A percentile compares a stretch with the other conserved stretches of the same genome.
phyloP scores from a whole-genome alignment of 768 basidiomycete species.

The Psilocybe cyanescens region DNA sequence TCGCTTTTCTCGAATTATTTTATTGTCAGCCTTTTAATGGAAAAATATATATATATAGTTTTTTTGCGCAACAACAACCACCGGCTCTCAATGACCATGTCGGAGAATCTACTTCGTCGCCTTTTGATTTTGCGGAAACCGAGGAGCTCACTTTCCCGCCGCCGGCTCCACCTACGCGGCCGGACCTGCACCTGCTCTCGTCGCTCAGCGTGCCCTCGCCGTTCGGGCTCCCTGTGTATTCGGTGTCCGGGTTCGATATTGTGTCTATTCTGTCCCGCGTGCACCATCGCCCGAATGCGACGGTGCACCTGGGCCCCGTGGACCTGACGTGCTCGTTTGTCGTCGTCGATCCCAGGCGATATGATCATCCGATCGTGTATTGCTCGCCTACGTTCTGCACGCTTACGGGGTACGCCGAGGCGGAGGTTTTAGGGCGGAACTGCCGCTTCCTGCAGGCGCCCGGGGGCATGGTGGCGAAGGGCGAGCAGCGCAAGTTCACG shows the following conservation, averaged over 20 bases:
- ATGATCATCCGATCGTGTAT: slow-evolving; percentile 89
- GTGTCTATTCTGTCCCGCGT: slow-evolving; percentile 82
- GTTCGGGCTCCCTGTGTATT: slow-evolving; percentile 69
- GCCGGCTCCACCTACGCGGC: background rate
- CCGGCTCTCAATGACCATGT: background rate
- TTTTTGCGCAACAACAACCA: background rate
- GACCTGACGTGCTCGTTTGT: slow-evolving; percentile 93
- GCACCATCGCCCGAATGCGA: slow-evolving; percentile 71
- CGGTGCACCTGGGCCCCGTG: slow-evolving; percentile 83
- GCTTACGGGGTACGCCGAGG: slow-evolving; percentile 74
- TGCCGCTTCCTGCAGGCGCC: slow-evolving; percentile 93
- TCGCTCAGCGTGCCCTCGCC: slow-evolving; percentile 7
- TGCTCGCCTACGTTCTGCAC: slow-evolving; percentile 83
- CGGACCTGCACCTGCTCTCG: background rate
- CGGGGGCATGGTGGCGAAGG: slow-evolving; percentile 41
- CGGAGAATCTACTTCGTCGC: background rate
- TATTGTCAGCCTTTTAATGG: background rate
- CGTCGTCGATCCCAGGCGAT: slow-evolving; percentile 81
- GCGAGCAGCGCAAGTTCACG: slow-evolving; percentile 56
- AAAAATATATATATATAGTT: background rate
- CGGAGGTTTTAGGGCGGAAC: slow-evolving; percentile 85
- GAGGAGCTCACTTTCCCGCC: background rate
- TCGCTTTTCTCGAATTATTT: background rate
- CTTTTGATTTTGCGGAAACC: background rate
- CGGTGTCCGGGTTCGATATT: slow-evolving; percentile 89